Conservation (phyloP, 129 eudicot genomes). For the Calendula officinalis region DNA sequence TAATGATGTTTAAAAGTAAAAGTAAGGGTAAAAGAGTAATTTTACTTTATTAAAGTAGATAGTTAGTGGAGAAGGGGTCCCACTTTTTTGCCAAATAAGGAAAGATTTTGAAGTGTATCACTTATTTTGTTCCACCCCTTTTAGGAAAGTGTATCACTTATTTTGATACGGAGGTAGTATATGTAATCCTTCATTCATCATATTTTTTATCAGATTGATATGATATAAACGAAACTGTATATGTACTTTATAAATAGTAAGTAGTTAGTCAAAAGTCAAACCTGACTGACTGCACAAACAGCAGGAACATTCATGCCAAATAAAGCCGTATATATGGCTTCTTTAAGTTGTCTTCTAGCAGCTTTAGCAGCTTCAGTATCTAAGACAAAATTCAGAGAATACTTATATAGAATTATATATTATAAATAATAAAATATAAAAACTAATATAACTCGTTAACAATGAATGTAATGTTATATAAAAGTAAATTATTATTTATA, state of each 20-base stretch:
- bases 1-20: no score
- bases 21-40: no score
- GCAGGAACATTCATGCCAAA: slow-evolving; percentile 96
- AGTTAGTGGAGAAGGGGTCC: no score
- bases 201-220: no score
- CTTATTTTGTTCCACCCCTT: no score
- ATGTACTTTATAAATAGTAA: not conserved
- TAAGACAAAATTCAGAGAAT: slow-evolving; percentile 26
- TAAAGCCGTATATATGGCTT: slow-evolving; percentile 70
- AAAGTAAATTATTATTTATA: not conserved
- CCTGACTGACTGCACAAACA: slow-evolving; percentile 96
- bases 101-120: no score
- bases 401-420: not conserved
- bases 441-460: not conserved
- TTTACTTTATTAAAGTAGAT: no score
- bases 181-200: no score
- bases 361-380: slow-evolving; percentile 89
- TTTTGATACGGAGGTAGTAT: no score
- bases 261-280: slow-evolving; percentile 15
- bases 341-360: slow-evolving; percentile 79
- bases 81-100: no score
- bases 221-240: no score
- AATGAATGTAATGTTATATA: not conserved
- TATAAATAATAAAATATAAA: not conserved
- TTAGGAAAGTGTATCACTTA: no score